Conservation (phyloP, 306 rosid genomes). For the Fragaria vesca region DNA sequence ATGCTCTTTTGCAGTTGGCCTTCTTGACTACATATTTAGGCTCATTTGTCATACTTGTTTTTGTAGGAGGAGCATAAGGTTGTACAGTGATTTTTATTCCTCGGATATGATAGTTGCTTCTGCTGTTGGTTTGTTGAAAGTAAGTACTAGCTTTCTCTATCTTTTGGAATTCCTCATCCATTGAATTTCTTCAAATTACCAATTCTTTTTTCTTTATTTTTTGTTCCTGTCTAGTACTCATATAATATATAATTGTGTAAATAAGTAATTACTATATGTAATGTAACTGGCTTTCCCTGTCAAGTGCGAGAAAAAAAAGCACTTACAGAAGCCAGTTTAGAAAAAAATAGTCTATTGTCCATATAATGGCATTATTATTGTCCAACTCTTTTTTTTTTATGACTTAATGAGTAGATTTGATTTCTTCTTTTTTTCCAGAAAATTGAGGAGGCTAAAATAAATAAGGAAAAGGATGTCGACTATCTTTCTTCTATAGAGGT, state of each 20-base stretch:
- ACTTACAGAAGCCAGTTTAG: background rate
- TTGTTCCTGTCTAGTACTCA: background rate
- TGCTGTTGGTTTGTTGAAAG: constrained; percentile 69
- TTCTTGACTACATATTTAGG: background rate
- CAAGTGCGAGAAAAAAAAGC: background rate
- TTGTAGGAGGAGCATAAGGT: constrained; percentile 72
- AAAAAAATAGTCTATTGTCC: background rate
- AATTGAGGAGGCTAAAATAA: constrained; percentile 58
- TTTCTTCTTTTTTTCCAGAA: constrained; percentile 45
- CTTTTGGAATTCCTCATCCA: background rate
- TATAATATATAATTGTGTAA: background rate
- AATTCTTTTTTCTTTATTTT: background rate
- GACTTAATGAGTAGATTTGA: constrained; percentile 23
- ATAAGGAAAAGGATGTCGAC: constrained; percentile 85
- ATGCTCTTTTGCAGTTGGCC: background rate
- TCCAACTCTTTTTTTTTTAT: constrained; percentile 4
- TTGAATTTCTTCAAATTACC: background rate
- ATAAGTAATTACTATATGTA: background rate
- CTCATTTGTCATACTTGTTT: constrained; percentile 12
- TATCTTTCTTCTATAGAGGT: constrained; percentile 97
- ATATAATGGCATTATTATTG: background rate
- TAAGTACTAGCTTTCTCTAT: constrained; percentile 29
- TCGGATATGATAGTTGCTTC: constrained; percentile 90
- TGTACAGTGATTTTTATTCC: constrained; percentile 86
- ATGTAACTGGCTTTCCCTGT: background rate